A percentile compares a stretch with the other conserved stretches of the same genome.
These are phyloP conservation scores for Mortierella sp. DNA, from an alignment of 371 early-diverging fungal species.

Conservation along the genomic window DNA sequence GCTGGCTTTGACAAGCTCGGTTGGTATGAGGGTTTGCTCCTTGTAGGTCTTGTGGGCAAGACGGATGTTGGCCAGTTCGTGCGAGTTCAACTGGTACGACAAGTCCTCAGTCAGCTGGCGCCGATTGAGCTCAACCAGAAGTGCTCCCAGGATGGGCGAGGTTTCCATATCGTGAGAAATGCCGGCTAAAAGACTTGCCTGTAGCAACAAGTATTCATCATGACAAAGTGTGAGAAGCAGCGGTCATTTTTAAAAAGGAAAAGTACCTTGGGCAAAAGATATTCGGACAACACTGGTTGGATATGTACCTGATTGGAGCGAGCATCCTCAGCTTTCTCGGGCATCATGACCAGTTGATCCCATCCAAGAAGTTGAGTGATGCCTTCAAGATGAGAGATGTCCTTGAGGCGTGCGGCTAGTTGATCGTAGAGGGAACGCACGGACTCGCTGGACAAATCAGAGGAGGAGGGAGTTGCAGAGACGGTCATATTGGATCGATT, in stretches of 20 bases:
- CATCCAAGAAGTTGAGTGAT: constrained; percentile 27
- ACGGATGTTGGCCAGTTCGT: constrained; percentile 59
- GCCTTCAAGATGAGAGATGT: constrained; percentile 24
- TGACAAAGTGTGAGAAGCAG: no score
- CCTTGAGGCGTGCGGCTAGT: constrained; percentile 34
- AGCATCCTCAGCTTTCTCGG: constrained; percentile 34
- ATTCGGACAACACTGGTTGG: not conserved
- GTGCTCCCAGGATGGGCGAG: constrained; percentile 39
- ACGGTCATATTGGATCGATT: constrained; percentile 39
- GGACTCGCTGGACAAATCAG: constrained; percentile 37
- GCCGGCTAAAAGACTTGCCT: constrained; percentile 45
- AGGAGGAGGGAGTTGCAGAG: constrained; percentile 30
- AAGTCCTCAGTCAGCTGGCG: constrained; percentile 24
- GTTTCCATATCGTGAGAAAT: constrained; percentile 44
- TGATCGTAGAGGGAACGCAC: constrained; percentile 48
- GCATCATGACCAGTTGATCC: constrained; percentile 60
- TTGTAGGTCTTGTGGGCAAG: constrained; percentile 34
- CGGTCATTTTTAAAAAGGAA: no score
- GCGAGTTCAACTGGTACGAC: constrained; percentile 30
- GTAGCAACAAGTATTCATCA: not conserved
- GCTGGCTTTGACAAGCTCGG: constrained; percentile 36
- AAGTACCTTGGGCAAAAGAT: no score
- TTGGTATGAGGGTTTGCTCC: constrained; percentile 32
- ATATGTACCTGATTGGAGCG: constrained; percentile 40
- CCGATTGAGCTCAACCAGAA: constrained; percentile 46